phyloP scores from a whole-genome alignment of 2,329 filamentous ascomycete genomes.

The Alternaria triticina region DNA sequence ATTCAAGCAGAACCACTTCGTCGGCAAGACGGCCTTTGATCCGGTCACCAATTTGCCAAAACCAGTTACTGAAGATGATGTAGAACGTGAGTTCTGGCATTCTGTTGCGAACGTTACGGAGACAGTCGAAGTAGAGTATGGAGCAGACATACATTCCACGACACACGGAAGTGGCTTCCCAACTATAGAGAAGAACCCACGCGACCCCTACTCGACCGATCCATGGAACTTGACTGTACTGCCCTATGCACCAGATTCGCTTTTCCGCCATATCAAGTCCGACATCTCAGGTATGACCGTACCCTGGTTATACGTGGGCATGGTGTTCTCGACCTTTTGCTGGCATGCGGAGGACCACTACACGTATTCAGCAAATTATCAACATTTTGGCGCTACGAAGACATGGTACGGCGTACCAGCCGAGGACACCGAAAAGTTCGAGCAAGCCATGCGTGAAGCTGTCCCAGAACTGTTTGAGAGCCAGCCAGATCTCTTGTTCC shows the following conservation, averaged over 20 bases:
- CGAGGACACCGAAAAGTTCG: conserved; percentile 91
- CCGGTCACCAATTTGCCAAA: conserved; percentile 79
- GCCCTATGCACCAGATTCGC: conserved; percentile 85
- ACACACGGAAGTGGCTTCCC: conserved; percentile 98
- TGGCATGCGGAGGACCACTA: conserved; percentile 99
- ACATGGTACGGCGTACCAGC: conserved; percentile 99
- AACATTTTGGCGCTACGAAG: conserved; percentile 97
- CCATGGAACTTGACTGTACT: conserved; percentile 96
- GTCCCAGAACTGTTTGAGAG: conserved; percentile 97
- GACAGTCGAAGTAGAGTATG: conserved; percentile 96
- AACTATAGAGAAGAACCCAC: conserved; percentile 87
- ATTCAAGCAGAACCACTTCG: conserved; percentile 95
- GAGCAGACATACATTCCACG: conserved; percentile 96
- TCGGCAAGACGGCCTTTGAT: conserved; percentile 87
- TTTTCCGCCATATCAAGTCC: conserved; percentile 97
- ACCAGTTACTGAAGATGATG: conserved; percentile 89
- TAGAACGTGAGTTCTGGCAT: conserved; percentile 96
- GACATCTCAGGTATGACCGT: conserved; percentile 99
- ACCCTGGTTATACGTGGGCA: conserved; percentile 98
- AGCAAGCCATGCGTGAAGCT: conserved; percentile 91
- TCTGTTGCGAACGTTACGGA: conserved; percentile 93
- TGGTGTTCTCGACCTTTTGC: conserved; percentile 99
- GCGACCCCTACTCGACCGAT: conserved; percentile 84
- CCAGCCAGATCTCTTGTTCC: conserved; percentile 93
- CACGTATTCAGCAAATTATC: conserved; percentile 96